Percentiles rank a stretch among this genome's conserved stretches.
These are phyloP conservation scores for Sugiyamaella paludigena DNA, from an alignment of 1,139 yeast species.

Conservation along the genomic window DNA sequence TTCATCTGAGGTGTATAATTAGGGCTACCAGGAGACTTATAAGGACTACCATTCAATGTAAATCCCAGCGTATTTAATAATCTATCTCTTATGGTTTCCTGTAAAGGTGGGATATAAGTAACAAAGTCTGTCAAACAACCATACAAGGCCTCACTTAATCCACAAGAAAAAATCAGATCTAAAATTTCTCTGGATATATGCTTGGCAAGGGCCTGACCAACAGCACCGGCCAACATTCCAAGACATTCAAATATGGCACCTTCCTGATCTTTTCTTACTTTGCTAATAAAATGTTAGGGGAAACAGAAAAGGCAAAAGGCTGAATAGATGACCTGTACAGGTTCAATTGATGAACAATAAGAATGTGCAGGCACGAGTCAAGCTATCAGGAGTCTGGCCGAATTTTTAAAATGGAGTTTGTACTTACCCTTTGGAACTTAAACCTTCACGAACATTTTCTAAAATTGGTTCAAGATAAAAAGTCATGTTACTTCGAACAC, in stretches of 20 bases:
- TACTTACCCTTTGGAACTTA: constrained; percentile 56
- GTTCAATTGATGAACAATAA: no score
- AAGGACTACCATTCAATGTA: constrained; percentile 79
- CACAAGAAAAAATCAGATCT: constrained; percentile 77
- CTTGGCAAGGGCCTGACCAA: constrained; percentile 93
- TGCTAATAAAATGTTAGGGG: constrained; percentile 33
- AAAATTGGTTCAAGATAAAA: constrained; percentile 85
- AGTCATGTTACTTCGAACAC: constrained; percentile 83
- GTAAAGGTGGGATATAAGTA: constrained; percentile 75
- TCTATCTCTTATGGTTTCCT: constrained; percentile 67
- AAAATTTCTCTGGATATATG: constrained; percentile 79
- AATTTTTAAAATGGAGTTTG: no score
- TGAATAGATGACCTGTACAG: no score
- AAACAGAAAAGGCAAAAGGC: background rate
- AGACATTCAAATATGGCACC: constrained; percentile 88
- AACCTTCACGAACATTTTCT: constrained; percentile 79
- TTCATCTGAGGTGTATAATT: constrained; percentile 56
- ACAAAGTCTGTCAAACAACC: constrained; percentile 68
- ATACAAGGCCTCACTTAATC: constrained; percentile 76
- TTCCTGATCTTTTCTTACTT: constrained; percentile 69
- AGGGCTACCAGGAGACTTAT: constrained; percentile 88
- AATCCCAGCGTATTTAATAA: constrained; percentile 69
- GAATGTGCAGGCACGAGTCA: no score
- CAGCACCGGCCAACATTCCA: constrained; percentile 81
- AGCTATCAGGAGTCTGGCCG: no score